phyloP scores from a whole-genome alignment of 140 eudicot species.

The Erigeron philadelphicus region DNA sequence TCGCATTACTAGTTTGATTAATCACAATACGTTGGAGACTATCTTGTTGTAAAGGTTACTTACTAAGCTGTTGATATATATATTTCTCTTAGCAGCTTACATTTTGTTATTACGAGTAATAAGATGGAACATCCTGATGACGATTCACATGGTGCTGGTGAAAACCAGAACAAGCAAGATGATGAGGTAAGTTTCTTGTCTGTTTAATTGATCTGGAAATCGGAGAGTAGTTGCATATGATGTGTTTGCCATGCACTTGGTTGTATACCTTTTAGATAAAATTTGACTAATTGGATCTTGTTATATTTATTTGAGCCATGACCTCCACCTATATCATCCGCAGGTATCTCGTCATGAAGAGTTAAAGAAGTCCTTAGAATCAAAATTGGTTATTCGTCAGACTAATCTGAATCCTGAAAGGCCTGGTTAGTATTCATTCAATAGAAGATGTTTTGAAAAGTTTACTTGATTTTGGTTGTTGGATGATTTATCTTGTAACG shows the following conservation, averaged over 20 bases:
- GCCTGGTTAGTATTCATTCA: constrained; percentile 58
- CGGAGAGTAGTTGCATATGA: background rate
- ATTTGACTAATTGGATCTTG: constrained; percentile 4
- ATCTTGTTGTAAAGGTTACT: too few relatives aligned
- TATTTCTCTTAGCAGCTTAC: constrained; percentile 8
- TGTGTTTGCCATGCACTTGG: constrained; percentile 3
- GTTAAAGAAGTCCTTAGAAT: constrained; percentile 65
- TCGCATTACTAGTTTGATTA: too few relatives aligned
- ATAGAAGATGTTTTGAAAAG: background rate
- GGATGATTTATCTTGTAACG: constrained; percentile 4
- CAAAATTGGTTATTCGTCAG: constrained; percentile 70
- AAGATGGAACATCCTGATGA: constrained; percentile 67
- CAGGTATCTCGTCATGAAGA: constrained; percentile 93
- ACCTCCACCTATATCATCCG: constrained; percentile 22
- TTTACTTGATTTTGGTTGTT: background rate
- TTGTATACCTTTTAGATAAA: background rate
- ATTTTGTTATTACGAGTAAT: constrained; percentile 20
- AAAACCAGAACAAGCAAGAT: constrained; percentile 67
- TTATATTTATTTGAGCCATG: background rate
- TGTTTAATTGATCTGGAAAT: background rate
- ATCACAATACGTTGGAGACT: too few relatives aligned
- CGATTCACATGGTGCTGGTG: constrained; percentile 58
- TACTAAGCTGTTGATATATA: too few relatives aligned
- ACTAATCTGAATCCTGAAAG: constrained; percentile 78
- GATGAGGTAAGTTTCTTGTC: constrained; percentile 48